These are phyloP conservation scores for Aspergillus avenaceus DNA, from an alignment of 495 filamentous ascomycete species.

Conservation along the genomic window DNA sequence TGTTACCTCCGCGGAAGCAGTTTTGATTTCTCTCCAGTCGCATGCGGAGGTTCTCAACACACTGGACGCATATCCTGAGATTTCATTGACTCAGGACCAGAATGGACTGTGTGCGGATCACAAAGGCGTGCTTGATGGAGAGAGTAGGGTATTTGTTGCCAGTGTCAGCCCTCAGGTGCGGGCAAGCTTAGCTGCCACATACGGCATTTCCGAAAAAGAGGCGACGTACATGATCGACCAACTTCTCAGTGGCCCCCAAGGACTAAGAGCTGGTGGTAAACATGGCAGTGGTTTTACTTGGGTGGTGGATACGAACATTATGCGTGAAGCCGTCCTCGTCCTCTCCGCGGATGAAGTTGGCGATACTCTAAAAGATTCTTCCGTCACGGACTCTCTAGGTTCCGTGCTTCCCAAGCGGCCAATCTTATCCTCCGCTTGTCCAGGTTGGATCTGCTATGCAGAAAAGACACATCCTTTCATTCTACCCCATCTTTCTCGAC, in stretches of 20 bases:
- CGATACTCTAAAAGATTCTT: slow-evolving; percentile 30
- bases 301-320: slow-evolving; percentile 80
- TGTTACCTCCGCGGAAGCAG: slow-evolving; percentile 94
- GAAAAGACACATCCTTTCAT: slow-evolving; percentile 95
- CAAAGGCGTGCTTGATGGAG: slow-evolving; percentile 28
- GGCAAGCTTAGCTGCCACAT: slow-evolving; percentile 81
- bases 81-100: slow-evolving; percentile 26
- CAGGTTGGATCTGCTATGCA: slow-evolving; percentile 97
- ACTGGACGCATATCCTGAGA: slow-evolving; percentile 62
- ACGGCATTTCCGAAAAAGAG: slow-evolving; percentile 64
- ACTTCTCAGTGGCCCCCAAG: slow-evolving; percentile 66
- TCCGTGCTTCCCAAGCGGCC: slow-evolving; percentile 59
- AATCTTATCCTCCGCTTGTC: slow-evolving; percentile 85
- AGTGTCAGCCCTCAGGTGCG: slow-evolving; percentile 87
- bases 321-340: slow-evolving; percentile 72
- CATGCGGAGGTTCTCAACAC: slow-evolving; percentile 84
- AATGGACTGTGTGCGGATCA: slow-evolving; percentile 21
- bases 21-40: slow-evolving; percentile 87
- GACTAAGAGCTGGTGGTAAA: slow-evolving; percentile 62
- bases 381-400: slow-evolving; percentile 6
- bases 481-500: slow-evolving; percentile 80
- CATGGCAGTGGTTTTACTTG: slow-evolving; percentile 76
- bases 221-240: slow-evolving; percentile 80
- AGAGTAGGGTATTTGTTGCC: slow-evolving; percentile 75
- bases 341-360: slow-evolving; percentile 76